A percentile compares a stretch with the other conserved stretches of the same genome.
Evolutionary conservation across 768 basidiomycete genomes (phyloP).

Genomic region (Kwoniella dejecticola): DNA sequence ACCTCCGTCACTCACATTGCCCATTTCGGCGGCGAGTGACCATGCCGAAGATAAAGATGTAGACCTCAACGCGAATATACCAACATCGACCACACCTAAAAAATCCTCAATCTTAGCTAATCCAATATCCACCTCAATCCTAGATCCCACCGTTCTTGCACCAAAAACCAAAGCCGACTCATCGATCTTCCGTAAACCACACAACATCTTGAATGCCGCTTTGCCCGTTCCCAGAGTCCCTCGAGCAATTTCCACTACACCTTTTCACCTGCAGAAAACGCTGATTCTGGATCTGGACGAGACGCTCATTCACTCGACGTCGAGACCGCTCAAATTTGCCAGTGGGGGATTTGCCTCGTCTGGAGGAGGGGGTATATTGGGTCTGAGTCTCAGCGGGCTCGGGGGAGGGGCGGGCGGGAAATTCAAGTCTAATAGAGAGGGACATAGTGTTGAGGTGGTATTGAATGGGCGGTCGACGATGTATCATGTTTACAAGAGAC

Average conservation of each 20-base stretch:
- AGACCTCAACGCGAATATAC: background rate
- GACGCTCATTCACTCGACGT: conserved; percentile 96
- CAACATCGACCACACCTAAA: background rate
- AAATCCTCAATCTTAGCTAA: conserved; percentile 34
- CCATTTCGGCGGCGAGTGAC: no score
- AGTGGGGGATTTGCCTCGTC: conserved; percentile 52
- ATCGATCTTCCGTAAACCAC: conserved; percentile 17
- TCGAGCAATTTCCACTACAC: conserved; percentile 54
- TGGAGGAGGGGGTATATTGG: conserved; percentile 57
- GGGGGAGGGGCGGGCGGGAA: conserved; percentile 34
- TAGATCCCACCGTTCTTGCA: conserved; percentile 42
- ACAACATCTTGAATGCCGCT: no score
- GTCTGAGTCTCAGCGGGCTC: conserved; percentile 47
- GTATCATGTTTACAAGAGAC: conserved; percentile 98
- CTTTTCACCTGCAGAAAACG: conserved; percentile 84
- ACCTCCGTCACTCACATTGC: no score
- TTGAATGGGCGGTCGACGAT: conserved; percentile 82
- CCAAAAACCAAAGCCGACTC: conserved; percentile 14
- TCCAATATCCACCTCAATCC: conserved; percentile 43
- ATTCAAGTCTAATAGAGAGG: conserved; percentile 58
- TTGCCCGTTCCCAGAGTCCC: conserved; percentile 15
- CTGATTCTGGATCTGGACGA: conserved; percentile 97
- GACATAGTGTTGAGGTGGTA: conserved; percentile 90
- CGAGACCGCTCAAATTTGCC: conserved; percentile 60
- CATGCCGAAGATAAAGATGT: background rate